Base-by-base conservation (phyloP, 495 filamentous ascomycete genomes). In the Daldinia concentrica region DNA sequence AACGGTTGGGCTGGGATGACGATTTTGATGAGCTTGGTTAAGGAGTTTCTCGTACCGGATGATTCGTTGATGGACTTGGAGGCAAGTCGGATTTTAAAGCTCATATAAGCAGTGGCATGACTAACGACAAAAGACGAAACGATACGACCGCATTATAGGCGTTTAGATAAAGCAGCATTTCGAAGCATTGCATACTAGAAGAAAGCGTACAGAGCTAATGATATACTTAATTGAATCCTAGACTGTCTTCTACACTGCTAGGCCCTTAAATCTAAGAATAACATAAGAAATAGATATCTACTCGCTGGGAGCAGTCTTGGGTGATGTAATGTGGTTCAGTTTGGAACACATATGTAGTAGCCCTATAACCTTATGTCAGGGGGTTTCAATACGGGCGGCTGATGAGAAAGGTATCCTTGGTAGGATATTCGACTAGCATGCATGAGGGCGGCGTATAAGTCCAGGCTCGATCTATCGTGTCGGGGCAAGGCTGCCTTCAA, bases 1-100 rank as follows among this genome's bases (percentile, higher is more conserved):
- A 90, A 77, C 81, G 82, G 37, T 76, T 95, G 55, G 91, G 93
- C 52, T 93, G 93, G 93, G 90, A 95, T 71, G 89, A 91, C 74
- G 87, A 90, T 68, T 83, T 88, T 64, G 89, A 86, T 19, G 76
- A 78, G 11, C 43, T 78, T 36, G 56, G 50, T 17, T 78, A 34
- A 67, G 30, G 60, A 19, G 19, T 39, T 39, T 32, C 15, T 36
- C 9, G 54, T 36, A 36, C 15, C 52, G 6, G 56, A 43, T 41
- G 17, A 45, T 45, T 17, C 2, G 41, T 45, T 45, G 41, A 19
- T 9, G 6, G 41, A 48, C 9, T n/a, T 56, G 15, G 27, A n/a
- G 15, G 29, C 7, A 24, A 39, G 30, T 26, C 34, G n/a, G 9
- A 34, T 32, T n/a, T 36, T n/a, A 39, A 43, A 11, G 26, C 34